Percentiles rank a stretch among this genome's conserved stretches.
Conservation (phyloP, 2,329 filamentous ascomycete genomes). For the Pseudohalonectria lignicola region DNA sequence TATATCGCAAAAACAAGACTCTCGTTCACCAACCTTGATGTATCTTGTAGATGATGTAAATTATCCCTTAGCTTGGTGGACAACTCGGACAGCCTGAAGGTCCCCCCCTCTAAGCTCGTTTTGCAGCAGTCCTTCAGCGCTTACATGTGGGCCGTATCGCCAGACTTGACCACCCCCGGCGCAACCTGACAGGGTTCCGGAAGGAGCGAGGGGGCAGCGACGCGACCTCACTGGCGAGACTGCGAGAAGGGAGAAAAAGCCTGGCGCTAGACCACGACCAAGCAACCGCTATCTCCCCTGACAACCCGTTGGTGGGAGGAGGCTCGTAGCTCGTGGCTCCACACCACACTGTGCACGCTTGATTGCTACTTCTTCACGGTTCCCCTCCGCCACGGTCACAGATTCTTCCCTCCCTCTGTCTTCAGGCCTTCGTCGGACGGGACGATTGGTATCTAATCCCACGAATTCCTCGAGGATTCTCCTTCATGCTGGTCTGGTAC, state of each 20-base stretch:
- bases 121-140: no score
- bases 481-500: no score
- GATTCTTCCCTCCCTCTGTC: not conserved
- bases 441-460: constrained; percentile 1
- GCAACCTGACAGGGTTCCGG: not conserved
- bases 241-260: not conserved
- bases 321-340: not conserved
- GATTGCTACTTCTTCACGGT: constrained; percentile 1
- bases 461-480: no score
- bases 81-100: no score
- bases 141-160: not conserved
- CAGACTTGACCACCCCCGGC: not conserved
- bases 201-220: not conserved
- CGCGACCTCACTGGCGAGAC: not conserved
- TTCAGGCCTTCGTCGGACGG: constrained; percentile 4
- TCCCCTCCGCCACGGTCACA: constrained; percentile 1
- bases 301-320: constrained; percentile 6
- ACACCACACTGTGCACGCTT: constrained; percentile 1
- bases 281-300: constrained; percentile 8
- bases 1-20: no score
- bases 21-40: no score
- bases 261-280: not conserved
- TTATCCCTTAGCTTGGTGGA: no score
- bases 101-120: no score
- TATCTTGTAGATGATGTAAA: no score